Evolutionary conservation across 768 basidiomycete species (phyloP), one percentile per base, ranked within the genome.

Genomic region (Rhizopogon vinicolor): DNA sequence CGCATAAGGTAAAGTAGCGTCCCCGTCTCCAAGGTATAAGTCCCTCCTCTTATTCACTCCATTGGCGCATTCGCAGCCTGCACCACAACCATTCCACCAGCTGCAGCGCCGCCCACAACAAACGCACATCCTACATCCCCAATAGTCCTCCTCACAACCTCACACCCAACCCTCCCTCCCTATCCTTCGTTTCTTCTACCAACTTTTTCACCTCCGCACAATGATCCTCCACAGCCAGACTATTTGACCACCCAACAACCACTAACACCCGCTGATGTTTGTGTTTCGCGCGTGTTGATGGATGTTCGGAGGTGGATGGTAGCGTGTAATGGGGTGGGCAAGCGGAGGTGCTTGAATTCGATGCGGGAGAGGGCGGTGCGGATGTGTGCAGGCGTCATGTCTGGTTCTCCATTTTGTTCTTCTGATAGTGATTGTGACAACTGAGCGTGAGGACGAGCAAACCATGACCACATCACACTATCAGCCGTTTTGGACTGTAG

Each of bases 71-170:
- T 63, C 63, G 81, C 74, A 54, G 85, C 82, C 70, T 92, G 90
- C 41, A 92, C 55, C 5, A 92, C 88, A 54, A 90, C 75, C 41
- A 91, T 62, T n/a, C 81, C 86, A 22, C 60, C 63, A 53, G 78
- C 75, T 43, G 75, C 74, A 7, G 33, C 33, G 3, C 82, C 82
- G 3, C 81, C 75, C 1, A 87, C 75, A 4, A 93, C 81, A 69
- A 95, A 82, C 35, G 87, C 85, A n/a, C 86, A 81, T 3, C 86
- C 91, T 12, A 92, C 86, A 68, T 95, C 92, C 7, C 95, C 95
- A 40, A 96, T 78, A 14, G 93, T 92, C 78, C 86, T 86, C 64
- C 80, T 78, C 60, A 93, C 81, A 14, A 56, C 58, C 31, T 68
- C 68, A 28, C 56, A 31, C 16, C 53, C 58, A 2, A 51, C 49